Evolutionary conservation across 2,329 filamentous ascomycete genomes (phyloP).

Genomic region (Hypoxylon sp.): DNA sequence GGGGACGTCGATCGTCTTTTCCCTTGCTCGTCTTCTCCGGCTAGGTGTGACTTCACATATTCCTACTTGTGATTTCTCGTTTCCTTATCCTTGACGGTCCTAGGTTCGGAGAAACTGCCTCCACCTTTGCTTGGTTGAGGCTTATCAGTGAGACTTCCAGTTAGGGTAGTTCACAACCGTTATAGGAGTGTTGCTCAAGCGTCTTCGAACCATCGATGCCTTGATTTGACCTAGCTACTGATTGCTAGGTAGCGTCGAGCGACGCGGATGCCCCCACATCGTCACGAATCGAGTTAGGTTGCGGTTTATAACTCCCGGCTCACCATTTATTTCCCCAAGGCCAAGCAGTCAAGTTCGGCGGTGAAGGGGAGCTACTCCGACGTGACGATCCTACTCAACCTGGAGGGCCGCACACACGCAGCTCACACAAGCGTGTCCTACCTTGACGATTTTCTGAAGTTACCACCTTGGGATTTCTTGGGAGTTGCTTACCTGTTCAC

Average conservation of each 20-base stretch:
- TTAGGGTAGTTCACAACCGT: slow-evolving; percentile 14
- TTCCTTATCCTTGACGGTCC: slow-evolving; percentile 9
- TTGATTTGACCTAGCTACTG: slow-evolving; percentile 39
- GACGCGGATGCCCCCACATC: slow-evolving; percentile 34
- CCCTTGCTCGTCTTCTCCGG: slow-evolving; percentile 15
- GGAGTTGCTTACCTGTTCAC: slow-evolving; percentile 10
- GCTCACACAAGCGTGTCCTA: slow-evolving; percentile 36
- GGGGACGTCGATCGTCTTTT: slow-evolving; percentile 22
- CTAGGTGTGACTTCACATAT: slow-evolving; percentile 28
- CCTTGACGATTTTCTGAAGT: slow-evolving; percentile 23
- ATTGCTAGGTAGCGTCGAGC: slow-evolving; percentile 43
- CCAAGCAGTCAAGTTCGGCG: slow-evolving; percentile 43
- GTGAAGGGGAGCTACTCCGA: slow-evolving; percentile 44
- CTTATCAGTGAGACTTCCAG: slow-evolving; percentile 28
- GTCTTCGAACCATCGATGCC: slow-evolving; percentile 23
- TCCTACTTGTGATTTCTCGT: slow-evolving; percentile 3
- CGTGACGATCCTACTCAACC: slow-evolving; percentile 44
- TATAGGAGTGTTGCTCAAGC: slow-evolving; percentile 12
- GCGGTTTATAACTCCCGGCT: slow-evolving; percentile 42
- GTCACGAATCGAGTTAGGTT: slow-evolving; percentile 40
- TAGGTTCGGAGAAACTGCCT: slow-evolving; percentile 36
- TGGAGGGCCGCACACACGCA: slow-evolving; percentile 30
- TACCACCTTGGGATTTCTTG: slow-evolving; percentile 22
- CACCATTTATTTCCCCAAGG: slow-evolving; percentile 27
- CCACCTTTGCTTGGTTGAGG: slow-evolving; percentile 28